Conservation (phyloP, 371 early-diverging fungal genomes). For the Batkoa obscura region DNA sequence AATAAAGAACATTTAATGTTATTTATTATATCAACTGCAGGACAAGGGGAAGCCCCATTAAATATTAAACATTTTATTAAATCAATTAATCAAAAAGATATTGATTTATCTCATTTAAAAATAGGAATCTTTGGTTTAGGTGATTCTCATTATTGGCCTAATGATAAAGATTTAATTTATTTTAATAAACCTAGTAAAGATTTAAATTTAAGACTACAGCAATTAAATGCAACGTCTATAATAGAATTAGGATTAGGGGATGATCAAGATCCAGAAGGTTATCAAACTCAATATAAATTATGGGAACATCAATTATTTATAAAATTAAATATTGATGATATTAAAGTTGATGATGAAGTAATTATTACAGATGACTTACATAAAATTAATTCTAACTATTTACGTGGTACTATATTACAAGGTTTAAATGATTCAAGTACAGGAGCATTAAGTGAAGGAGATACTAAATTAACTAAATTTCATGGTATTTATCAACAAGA, state of each 20-base stretch:
- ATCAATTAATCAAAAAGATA: slow-evolving; percentile 22
- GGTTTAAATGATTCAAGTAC: slow-evolving; percentile 63
- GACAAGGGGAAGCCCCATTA: slow-evolving; percentile 89
- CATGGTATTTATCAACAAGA: slow-evolving; percentile 93
- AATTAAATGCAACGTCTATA: slow-evolving; percentile 48
- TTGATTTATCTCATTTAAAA: slow-evolving; percentile 33
- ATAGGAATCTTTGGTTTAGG: slow-evolving; percentile 78
- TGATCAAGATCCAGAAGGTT: slow-evolving; percentile 85
- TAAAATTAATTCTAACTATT: slow-evolving; percentile 71
- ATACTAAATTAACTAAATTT: slow-evolving; percentile 84
- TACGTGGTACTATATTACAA: slow-evolving; percentile 78
- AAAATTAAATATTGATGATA: slow-evolving; percentile 46
- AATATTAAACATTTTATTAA: slow-evolving; percentile 78
- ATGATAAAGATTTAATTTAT: slow-evolving; percentile 68
- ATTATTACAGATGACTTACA: slow-evolving; percentile 69
- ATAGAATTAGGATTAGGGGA: slow-evolving; percentile 56
- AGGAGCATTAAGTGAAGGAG: slow-evolving; percentile 69
- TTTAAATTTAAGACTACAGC: slow-evolving; percentile 53
- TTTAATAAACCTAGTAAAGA: slow-evolving; percentile 80
- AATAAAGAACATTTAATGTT: slow-evolving; percentile 51
- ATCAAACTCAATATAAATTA: slow-evolving; percentile 49
- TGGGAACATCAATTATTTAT: slow-evolving; percentile 73
- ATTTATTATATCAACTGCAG: slow-evolving; percentile 67
- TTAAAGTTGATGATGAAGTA: slow-evolving; percentile 39
- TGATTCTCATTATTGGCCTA: slow-evolving; percentile 90